These are phyloP conservation scores for Aspergillus puulaauensis DNA, from an alignment of 2,329 filamentous ascomycete genomes.

Conservation along the genomic window DNA sequence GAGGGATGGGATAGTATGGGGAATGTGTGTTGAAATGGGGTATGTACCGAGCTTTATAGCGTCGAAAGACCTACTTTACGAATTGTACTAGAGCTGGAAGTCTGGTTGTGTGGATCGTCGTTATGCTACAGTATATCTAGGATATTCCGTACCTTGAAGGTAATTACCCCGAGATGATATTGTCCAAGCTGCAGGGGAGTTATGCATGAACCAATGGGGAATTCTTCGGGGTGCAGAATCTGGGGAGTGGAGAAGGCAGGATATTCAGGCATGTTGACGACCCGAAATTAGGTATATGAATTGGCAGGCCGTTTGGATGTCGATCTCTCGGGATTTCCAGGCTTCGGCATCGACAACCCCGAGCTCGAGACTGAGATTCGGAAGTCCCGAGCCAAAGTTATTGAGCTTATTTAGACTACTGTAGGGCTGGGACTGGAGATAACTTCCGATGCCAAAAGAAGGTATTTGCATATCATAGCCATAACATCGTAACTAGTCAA, in stretches of 20 bases:
- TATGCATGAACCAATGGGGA: neutral
- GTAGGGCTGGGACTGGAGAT: no score
- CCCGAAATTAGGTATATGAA: neutral
- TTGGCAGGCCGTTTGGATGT: neutral
- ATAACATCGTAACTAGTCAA: constrained; percentile 6
- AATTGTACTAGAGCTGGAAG: no score
- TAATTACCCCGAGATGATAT: neutral
- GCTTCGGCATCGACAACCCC: neutral
- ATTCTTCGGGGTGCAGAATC: neutral
- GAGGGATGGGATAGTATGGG: neutral
- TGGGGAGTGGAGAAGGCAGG: neutral
- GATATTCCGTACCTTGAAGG: no score
- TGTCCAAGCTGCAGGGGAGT: neutral
- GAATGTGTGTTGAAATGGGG: no score
- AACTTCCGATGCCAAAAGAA: neutral
- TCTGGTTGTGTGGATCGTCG: no score
- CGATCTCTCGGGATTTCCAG: constrained; percentile 1
- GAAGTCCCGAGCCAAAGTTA: neutral
- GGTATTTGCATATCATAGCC: neutral
- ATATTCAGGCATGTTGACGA: neutral
- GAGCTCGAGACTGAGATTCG: neutral
- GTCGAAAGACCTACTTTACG: no score
- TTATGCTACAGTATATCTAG: no score
- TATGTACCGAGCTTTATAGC: no score
- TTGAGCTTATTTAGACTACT: no score